Base-by-base conservation (phyloP, 2,329 filamentous ascomycete species). In the Paraphaeosphaeria sporulosa region DNA sequence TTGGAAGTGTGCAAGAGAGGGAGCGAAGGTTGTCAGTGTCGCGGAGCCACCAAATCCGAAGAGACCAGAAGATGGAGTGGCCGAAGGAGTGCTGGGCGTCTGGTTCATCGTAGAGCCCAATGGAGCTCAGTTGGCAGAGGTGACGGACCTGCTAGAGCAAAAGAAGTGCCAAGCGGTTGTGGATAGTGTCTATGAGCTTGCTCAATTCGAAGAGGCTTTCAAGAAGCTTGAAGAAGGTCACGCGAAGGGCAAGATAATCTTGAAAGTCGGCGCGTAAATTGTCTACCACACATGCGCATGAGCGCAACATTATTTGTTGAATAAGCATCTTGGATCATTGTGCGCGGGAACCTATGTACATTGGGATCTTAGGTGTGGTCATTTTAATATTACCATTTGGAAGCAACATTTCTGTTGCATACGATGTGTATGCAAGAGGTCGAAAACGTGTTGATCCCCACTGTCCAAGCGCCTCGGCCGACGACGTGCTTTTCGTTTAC, bases 41-140 rank as follows among this genome's bases (percentile, higher is more conserved):
- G 74, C 71, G 17, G 75, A 79, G 58, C 75, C 78, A 0, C 76
- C 79, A 1, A 58, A 63, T 3, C 32, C 54, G 0, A 69, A 65
- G 60, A 75, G 65, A 34, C 79, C 78, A 2, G 66, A 56, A 10
- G 71, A 62, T 8, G 64, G 73, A n/a, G 61, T 69, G 8, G 60
- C 57, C 10, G 64, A 74, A 13, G 66, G 62, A 50, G 72, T 82
- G 2, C 65, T 65, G 40, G 75, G 73, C 54, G 40, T 74, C 10
- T 83, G 80, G 66, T 83, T 82, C 55, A 73, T 83, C 25, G 80
- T 82, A 68, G 61, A 76, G 36, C 69, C 80, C 2, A 70, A 69
- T 54, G 74, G 78, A 19, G 62, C 62, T 13, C 74, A 82, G 43
- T 62, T 83, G 54, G 67, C 63, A 40, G 67, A 73, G 51, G 73